Conservation (phyloP, 2,329 filamentous ascomycete genomes). For the Cryphonectria radicalis region DNA sequence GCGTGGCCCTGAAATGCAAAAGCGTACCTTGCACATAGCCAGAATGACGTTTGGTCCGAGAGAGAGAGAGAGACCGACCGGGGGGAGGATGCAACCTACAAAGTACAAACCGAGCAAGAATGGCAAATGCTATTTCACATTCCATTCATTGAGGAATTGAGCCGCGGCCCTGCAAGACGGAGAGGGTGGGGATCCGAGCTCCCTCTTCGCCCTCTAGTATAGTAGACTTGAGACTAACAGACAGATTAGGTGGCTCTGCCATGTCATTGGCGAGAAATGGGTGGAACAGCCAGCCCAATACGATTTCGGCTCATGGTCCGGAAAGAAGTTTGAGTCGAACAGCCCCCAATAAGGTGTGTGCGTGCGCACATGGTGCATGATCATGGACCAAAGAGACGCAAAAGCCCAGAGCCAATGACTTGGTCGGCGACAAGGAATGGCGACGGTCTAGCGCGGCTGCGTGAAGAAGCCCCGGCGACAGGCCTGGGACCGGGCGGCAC, state of each 20-base stretch:
- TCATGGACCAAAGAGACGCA: not conserved
- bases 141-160: not conserved
- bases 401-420: constrained; percentile 4
- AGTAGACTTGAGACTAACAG: not conserved
- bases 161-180: not conserved
- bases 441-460: constrained; percentile 24
- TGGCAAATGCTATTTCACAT: too few species aligned
- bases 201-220: not conserved
- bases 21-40: not conserved
- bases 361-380: not conserved
- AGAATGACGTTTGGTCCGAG: not conserved
- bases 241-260: constrained; percentile 9
- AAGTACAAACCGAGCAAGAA: too few species aligned
- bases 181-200: too few species aligned
- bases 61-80: not conserved
- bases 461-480: not conserved
- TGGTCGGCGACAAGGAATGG: constrained; percentile 20
- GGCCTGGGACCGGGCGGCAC: not conserved
- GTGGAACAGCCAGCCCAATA: not conserved
- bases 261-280: constrained; percentile 21
- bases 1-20: too few species aligned
- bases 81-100: not conserved
- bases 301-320: constrained; percentile 6
- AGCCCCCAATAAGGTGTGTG: not conserved
- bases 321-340: constrained; percentile 1